These are phyloP conservation scores for Dendrobium catenatum DNA, from an alignment of 106 monocot species.

Conservation along the genomic window DNA sequence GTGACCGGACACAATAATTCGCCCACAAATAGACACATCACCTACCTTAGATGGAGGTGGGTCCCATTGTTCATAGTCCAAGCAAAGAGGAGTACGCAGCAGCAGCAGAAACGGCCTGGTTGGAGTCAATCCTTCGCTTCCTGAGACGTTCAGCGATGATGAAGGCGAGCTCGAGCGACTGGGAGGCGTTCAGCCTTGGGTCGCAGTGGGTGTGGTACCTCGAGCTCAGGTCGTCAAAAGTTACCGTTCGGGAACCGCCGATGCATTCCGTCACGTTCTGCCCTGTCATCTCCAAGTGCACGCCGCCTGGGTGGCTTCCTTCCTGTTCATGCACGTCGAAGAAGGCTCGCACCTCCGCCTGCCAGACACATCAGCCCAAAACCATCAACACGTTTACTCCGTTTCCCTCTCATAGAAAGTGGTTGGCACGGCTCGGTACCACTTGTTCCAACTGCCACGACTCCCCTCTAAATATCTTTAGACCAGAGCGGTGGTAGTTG, in stretches of 20 bases:
- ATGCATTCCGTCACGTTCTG: slow-evolving; percentile 89
- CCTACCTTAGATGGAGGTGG: background rate
- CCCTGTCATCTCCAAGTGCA: slow-evolving; percentile 85
- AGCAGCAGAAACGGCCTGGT: background rate
- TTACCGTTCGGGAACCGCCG: slow-evolving; percentile 63
- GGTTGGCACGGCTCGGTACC: too few relatives aligned
- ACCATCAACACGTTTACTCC: background rate
- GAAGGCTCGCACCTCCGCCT: slow-evolving; percentile 83
- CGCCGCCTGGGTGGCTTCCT: slow-evolving; percentile 74
- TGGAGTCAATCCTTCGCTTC: slow-evolving; percentile 49
- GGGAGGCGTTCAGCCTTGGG: slow-evolving; percentile 74
- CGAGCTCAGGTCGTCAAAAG: slow-evolving; percentile 65
- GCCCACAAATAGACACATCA: background rate
- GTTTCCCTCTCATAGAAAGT: too few relatives aligned
- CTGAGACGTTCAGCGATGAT: slow-evolving; percentile 73
- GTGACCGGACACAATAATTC: too few relatives aligned
- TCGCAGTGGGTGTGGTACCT: slow-evolving; percentile 87
- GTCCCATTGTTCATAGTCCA: background rate
- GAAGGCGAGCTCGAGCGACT: slow-evolving; percentile 73
- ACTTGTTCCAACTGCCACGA: too few relatives aligned
- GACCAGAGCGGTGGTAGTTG: too few relatives aligned
- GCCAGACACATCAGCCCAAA: background rate
- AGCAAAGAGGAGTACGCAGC: slow-evolving; percentile 8
- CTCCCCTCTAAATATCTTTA: too few relatives aligned
- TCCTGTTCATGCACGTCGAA: slow-evolving; percentile 87